Percentiles rank a stretch among this genome's conserved stretches.
Conservation (phyloP, 2,329 filamentous ascomycete species). For the Botrytis tulipae region DNA sequence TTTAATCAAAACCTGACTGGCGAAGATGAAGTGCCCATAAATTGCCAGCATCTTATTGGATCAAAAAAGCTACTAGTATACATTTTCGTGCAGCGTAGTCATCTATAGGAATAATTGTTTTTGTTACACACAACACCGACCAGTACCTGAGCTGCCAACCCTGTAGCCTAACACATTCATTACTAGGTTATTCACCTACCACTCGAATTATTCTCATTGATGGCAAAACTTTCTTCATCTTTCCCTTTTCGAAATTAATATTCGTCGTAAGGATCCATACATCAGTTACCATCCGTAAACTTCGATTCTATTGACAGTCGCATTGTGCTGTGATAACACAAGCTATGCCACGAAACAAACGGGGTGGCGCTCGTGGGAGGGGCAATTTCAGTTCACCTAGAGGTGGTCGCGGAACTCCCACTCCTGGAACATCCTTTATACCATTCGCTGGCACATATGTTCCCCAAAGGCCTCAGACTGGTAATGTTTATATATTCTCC, state of each 20-base stretch:
- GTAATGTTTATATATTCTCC: conserved; percentile 20
- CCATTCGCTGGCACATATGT: conserved; percentile 29
- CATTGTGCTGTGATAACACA: neutral
- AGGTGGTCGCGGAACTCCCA: conserved; percentile 19
- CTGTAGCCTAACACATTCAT: neutral
- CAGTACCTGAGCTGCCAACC: neutral
- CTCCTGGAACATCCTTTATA: conserved; percentile 26
- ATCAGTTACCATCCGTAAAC: no score
- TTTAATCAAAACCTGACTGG: neutral
- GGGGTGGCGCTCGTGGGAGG: conserved; percentile 19
- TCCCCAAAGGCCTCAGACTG: conserved; percentile 23
- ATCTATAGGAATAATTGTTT: no score
- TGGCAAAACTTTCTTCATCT: neutral
- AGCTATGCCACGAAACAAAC: conserved; percentile 30
- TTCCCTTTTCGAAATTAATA: neutral
- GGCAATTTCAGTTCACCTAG: conserved; percentile 23
- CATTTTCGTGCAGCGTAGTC: neutral
- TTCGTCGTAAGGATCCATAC: neutral
- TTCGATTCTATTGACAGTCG: neutral
- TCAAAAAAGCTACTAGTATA: neutral
- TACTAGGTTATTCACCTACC: neutral
- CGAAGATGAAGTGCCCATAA: neutral
- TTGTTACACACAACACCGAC: neutral
- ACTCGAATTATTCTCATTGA: neutral
- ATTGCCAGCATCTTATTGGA: neutral